Evolutionary conservation across 2,329 filamentous ascomycete genomes (phyloP).

Genomic region (Bretziella fagacearum): DNA sequence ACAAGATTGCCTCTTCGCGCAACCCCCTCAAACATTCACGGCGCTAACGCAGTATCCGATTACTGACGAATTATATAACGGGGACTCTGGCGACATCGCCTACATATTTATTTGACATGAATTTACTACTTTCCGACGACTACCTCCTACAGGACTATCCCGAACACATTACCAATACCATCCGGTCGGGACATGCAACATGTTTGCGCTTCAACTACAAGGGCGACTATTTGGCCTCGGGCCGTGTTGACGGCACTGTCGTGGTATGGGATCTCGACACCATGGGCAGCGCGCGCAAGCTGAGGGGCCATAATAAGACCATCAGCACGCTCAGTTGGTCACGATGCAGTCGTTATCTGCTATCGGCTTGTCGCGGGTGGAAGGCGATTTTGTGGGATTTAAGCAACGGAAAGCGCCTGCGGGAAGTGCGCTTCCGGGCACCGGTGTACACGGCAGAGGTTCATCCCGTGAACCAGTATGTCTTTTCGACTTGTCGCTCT

Average conservation of each 20-base stretch:
- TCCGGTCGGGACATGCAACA: slow-evolving; percentile 53
- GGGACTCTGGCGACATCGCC: background rate
- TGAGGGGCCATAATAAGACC: slow-evolving; percentile 82
- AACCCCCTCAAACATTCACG: background rate
- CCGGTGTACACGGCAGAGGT: slow-evolving; percentile 93
- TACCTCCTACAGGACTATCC: slow-evolving; percentile 66
- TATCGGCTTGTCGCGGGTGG: slow-evolving; percentile 91
- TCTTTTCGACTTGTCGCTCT: background rate
- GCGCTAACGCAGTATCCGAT: background rate
- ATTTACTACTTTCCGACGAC: slow-evolving; percentile 43
- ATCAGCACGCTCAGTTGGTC: slow-evolving; percentile 96
- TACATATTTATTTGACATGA: slow-evolving; percentile 29
- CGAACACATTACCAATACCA: slow-evolving; percentile 71
- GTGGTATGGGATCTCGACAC: slow-evolving; percentile 97
- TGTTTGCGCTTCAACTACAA: slow-evolving; percentile 77
- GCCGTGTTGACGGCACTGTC: slow-evolving; percentile 83
- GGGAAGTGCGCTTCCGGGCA: slow-evolving; percentile 79
- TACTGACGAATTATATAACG: background rate
- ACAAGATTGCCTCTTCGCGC: background rate
- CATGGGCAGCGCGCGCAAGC: slow-evolving; percentile 85
- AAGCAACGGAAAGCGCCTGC: slow-evolving; percentile 47
- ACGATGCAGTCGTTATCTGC: slow-evolving; percentile 70
- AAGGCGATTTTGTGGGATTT: slow-evolving; percentile 94
- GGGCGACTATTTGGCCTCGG: slow-evolving; percentile 87
- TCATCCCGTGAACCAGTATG: slow-evolving; percentile 76